These are phyloP conservation scores for Physcia stellaris DNA, from an alignment of 495 filamentous ascomycete species.

Conservation along the genomic window DNA sequence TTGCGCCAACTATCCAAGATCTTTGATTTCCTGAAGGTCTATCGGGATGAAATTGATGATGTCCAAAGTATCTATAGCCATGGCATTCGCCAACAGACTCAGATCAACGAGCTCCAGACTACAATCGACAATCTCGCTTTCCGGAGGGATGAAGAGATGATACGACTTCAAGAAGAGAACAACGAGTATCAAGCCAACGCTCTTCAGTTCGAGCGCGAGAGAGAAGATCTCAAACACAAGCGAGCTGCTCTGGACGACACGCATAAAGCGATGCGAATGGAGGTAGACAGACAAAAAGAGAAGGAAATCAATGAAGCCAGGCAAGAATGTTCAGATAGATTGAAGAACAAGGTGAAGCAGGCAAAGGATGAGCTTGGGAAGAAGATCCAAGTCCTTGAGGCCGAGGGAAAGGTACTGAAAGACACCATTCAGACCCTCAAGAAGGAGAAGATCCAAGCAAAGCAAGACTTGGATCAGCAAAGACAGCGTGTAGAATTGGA, in stretches of 20 bases:
- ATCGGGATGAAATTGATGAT: slow-evolving; percentile 2
- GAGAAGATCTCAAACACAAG: background rate
- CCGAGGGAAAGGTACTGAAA: background rate
- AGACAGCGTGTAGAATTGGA: slow-evolving; percentile 3
- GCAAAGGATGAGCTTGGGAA: slow-evolving; percentile 1
- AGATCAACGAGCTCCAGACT: slow-evolving; percentile 3
- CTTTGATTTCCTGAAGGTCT: background rate
- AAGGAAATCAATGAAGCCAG: background rate
- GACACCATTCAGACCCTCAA: background rate
- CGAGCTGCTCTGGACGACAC: background rate
- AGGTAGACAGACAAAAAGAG: slow-evolving; percentile 2
- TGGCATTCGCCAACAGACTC: background rate
- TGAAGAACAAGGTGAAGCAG: background rate
- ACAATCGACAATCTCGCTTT: background rate
- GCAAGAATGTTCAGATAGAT: background rate
- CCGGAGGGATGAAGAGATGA: slow-evolving; percentile 1
- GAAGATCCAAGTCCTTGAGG: slow-evolving; percentile 2
- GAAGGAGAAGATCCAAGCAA: background rate
- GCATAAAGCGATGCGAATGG: background rate
- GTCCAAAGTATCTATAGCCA: slow-evolving; percentile 2
- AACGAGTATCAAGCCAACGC: background rate
- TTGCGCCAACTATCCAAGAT: slow-evolving; percentile 1
- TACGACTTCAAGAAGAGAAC: slow-evolving; percentile 1
- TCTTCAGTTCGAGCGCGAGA: background rate
- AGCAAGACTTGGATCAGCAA: background rate